Conservation (phyloP, 441 rosid genomes). For the Pelargonium myrrhifolium region DNA sequence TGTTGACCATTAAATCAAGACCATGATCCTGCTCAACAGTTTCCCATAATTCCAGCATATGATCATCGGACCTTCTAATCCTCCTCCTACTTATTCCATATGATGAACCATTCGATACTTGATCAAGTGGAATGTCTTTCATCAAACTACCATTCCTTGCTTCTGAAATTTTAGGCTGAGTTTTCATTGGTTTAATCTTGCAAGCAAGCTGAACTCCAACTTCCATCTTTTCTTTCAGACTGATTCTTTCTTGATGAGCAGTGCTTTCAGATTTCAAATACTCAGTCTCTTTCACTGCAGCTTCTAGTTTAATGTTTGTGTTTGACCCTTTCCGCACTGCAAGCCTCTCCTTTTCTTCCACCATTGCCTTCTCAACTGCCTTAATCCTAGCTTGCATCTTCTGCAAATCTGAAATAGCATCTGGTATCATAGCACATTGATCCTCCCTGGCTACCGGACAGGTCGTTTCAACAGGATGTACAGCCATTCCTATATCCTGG, state of each 20-base stretch:
- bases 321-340: conserved; percentile 28
- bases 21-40: conserved; percentile 33
- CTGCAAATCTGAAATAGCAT: conserved; percentile 58
- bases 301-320: conserved; percentile 24
- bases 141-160: conserved; percentile 36
- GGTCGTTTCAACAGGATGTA: conserved; percentile 24
- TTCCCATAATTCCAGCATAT: conserved; percentile 56
- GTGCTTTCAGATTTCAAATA: conserved; percentile 15
- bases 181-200: conserved; percentile 29
- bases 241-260: conserved; percentile 11
- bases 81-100: conserved; percentile 42
- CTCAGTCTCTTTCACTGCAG: conserved; percentile 17
- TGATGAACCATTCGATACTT: conserved; percentile 47
- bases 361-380: conserved; percentile 56
- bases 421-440: conserved; percentile 19
- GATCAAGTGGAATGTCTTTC: conserved; percentile 94
- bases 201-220: conserved; percentile 28
- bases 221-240: conserved; percentile 28
- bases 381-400: conserved; percentile 55
- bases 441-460: conserved; percentile 20
- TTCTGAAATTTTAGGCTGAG: conserved; percentile 31
- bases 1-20: conserved; percentile 21
- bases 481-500: conserved; percentile 36
- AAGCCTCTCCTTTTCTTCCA: conserved; percentile 42
- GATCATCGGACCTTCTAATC: conserved; percentile 31